Conservation (phyloP, 805 yeast species). For the Clavispora asparagi region DNA sequence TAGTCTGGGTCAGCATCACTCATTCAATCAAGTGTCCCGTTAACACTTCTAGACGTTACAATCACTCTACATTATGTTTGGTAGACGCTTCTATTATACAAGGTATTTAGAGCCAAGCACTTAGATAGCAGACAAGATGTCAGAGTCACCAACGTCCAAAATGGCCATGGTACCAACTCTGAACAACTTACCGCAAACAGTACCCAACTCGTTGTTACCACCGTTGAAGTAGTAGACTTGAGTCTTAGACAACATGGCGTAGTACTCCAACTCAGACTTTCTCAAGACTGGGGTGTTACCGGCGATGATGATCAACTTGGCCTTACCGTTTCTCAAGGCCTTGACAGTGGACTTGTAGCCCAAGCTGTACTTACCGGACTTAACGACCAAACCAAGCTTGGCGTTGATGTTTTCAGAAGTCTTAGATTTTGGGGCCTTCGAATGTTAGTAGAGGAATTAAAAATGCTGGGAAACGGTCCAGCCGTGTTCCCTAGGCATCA, state of each 20-base stretch:
- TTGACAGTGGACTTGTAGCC: constrained; percentile 99
- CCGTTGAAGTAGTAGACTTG: constrained; percentile 98
- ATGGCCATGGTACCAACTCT: constrained; percentile 97
- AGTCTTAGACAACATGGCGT: constrained; percentile 99
- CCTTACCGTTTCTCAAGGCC: constrained; percentile 98
- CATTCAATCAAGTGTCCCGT: too few species aligned
- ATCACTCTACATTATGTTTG: not conserved
- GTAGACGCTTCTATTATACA: constrained; percentile 4
- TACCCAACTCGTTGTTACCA: constrained; percentile 99
- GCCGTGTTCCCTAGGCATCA: not conserved
- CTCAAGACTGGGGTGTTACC: constrained; percentile 99
- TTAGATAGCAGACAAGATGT: constrained; percentile 71
- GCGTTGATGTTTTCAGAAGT: constrained; percentile 95
- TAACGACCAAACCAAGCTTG: constrained; percentile 95
- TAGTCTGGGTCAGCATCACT: too few species aligned
- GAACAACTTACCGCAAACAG: constrained; percentile 99
- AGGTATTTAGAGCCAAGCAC: constrained; percentile 1
- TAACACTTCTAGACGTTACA: too few species aligned
- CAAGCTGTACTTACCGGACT: constrained; percentile 99
- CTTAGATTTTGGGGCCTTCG: constrained; percentile 91
- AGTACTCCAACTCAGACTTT: constrained; percentile 99
- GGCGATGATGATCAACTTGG: constrained; percentile 96
- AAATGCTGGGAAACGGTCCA: not conserved
- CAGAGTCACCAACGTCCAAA: constrained; percentile 99
- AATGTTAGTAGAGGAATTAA: constrained; percentile 35